A percentile compares a stretch with the other conserved stretches of the same genome.
phyloP scores from a whole-genome alignment of 129 eudicot genomes.

The Pittosporum tobira region DNA sequence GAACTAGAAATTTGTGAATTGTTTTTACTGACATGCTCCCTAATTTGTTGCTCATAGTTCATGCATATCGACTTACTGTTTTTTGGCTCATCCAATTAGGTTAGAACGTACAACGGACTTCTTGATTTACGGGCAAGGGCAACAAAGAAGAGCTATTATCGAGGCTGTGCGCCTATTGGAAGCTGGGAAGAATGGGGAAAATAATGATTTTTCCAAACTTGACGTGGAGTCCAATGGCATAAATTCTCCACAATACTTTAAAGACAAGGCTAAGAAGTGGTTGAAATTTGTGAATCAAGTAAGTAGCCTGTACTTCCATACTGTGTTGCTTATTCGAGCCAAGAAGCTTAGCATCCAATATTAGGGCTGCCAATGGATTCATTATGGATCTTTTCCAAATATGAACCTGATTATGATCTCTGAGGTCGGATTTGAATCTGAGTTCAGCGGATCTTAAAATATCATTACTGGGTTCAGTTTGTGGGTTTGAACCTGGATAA shows the following conservation, averaged over 20 bases:
- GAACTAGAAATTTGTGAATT: not conserved
- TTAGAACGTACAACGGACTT: slow-evolving; percentile 79
- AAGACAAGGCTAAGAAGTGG: slow-evolving; percentile 94
- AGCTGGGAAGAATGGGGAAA: slow-evolving; percentile 30
- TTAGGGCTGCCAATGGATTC: not conserved
- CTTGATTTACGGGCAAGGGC: slow-evolving; percentile 88
- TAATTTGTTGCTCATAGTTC: not conserved
- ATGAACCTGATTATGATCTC: no score
- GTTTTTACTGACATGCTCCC: not conserved
- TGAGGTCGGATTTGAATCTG: not conserved
- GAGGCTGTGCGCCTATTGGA: slow-evolving; percentile 86
- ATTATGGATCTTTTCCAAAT: not conserved
- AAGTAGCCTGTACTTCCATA: slow-evolving; percentile 10
- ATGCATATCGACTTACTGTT: slow-evolving; percentile 5
- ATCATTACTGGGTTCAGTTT: no score
- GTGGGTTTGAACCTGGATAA: no score
- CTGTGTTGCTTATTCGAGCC: not conserved
- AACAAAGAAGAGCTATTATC: slow-evolving; percentile 85
- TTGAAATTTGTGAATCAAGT: slow-evolving; percentile 80
- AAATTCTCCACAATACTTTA: slow-evolving; percentile 46
- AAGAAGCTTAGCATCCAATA: not conserved
- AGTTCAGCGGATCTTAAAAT: not conserved
- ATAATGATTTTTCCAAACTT: slow-evolving; percentile 24
- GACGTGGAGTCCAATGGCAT: slow-evolving; percentile 31
- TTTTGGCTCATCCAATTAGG: slow-evolving; percentile 34